phyloP scores from a whole-genome alignment of 805 yeast genomes.

The Dipodascus geniculatus region DNA sequence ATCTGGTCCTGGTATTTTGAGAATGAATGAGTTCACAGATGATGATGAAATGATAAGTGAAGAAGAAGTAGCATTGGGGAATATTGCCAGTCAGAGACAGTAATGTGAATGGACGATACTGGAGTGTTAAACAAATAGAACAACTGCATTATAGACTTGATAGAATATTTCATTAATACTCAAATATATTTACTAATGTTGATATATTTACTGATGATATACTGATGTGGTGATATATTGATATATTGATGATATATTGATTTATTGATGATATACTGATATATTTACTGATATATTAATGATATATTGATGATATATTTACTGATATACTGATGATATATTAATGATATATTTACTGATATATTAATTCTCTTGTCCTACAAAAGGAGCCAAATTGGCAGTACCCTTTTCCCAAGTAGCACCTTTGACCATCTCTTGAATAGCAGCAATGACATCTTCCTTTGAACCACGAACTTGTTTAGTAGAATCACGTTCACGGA shows the following conservation, averaged over 20 bases:
- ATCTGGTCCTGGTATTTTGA: background rate
- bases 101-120: background rate
- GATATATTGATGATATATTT: too few species aligned
- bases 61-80: too few species aligned
- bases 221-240: too few species aligned
- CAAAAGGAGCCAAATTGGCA: background rate
- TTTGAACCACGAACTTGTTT: conserved; percentile 90
- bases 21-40: background rate
- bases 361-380: background rate
- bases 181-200: too few species aligned
- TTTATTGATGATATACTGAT: too few species aligned
- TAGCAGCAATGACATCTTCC: conserved; percentile 56
- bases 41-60: background rate
- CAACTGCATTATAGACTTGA: too few species aligned
- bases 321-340: too few species aligned
- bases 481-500: conserved; percentile 96
- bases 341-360: too few species aligned
- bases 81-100: background rate
- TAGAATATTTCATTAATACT: too few species aligned
- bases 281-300: too few species aligned
- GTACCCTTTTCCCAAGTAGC: conserved; percentile 83
- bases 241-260: too few species aligned
- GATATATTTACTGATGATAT: too few species aligned
- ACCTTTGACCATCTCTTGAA: conserved; percentile 63
- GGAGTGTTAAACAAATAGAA: background rate